A percentile compares a stretch with the other conserved stretches of the same genome.
These are phyloP conservation scores for Debaryomyces psychrophilus DNA, from an alignment of 1,139 yeast species.

Conservation along the genomic window DNA sequence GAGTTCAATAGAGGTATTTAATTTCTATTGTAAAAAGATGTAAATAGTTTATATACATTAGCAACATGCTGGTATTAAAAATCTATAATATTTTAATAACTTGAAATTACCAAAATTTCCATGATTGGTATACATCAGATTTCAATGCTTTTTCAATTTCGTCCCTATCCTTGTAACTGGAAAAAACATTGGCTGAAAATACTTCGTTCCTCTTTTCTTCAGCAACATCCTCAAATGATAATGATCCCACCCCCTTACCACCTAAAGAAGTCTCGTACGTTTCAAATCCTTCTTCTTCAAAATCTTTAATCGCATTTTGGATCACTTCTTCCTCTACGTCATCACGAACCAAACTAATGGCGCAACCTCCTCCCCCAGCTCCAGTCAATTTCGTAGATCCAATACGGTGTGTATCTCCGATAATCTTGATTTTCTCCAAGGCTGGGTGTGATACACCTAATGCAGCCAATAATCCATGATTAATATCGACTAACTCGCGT, in stretches of 20 bases:
- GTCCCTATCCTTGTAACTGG: constrained; percentile 39
- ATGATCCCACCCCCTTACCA: constrained; percentile 80
- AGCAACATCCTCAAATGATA: constrained; percentile 28
- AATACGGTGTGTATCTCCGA: constrained; percentile 60
- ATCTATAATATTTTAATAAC: constrained; percentile 7
- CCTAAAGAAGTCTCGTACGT: constrained; percentile 85
- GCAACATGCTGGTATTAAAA: not conserved
- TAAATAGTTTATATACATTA: constrained; percentile 7
- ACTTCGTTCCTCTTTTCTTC: constrained; percentile 18
- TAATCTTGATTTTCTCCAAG: constrained; percentile 68
- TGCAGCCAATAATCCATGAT: constrained; percentile 85
- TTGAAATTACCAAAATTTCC: constrained; percentile 61
- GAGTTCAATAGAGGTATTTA: constrained; percentile 93
- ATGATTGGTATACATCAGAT: constrained; percentile 41
- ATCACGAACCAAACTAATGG: constrained; percentile 76
- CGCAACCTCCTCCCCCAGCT: constrained; percentile 99
- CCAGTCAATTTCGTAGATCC: constrained; percentile 97
- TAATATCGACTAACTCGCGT: constrained; percentile 71
- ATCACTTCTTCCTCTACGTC: constrained; percentile 36
- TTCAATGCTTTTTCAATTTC: constrained; percentile 54
- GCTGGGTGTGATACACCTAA: constrained; percentile 93
- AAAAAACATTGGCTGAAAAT: constrained; percentile 41
- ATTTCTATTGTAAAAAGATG: constrained; percentile 9
- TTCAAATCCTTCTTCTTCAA: constrained; percentile 60
- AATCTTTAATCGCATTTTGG: constrained; percentile 39